Evolutionary conservation across 805 yeast species (phyloP).

Genomic region (Blastobotrys chiropterorum): DNA sequence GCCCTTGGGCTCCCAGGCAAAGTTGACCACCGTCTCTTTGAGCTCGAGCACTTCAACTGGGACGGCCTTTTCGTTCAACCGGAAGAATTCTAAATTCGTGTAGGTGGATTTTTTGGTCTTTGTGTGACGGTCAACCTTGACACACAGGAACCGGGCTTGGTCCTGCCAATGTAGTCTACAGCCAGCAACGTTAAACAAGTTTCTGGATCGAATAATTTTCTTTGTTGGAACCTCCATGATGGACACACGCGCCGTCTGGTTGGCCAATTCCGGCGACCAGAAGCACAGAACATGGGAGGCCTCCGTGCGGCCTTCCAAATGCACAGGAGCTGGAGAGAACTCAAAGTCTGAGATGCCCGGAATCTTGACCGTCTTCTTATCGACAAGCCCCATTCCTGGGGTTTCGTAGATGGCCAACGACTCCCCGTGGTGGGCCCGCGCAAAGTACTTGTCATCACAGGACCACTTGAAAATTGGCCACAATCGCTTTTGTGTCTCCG

Average conservation of each 20-base stretch:
- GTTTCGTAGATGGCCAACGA: constrained; percentile 88
- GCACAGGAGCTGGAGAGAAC: constrained; percentile 87
- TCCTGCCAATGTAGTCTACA: constrained; percentile 93
- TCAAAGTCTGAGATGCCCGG: constrained; percentile 86
- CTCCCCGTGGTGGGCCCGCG: constrained; percentile 61
- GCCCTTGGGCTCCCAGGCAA: constrained; percentile 94
- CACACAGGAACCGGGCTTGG: constrained; percentile 76
- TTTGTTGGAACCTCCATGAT: constrained; percentile 82
- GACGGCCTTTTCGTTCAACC: constrained; percentile 76
- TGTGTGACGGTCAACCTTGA: constrained; percentile 94
- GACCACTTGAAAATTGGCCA: constrained; percentile 99
- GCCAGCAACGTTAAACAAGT: constrained; percentile 89
- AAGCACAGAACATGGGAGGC: constrained; percentile 62
- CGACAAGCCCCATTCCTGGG: constrained; percentile 69
- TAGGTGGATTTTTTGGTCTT: constrained; percentile 88
- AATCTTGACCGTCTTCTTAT: constrained; percentile 76
- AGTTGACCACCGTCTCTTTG: constrained; percentile 78
- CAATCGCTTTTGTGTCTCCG: constrained; percentile 44
- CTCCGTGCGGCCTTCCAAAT: constrained; percentile 50
- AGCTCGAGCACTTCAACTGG: constrained; percentile 94
- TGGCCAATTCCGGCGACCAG: constrained; percentile 93
- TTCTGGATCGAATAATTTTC: constrained; percentile 79
- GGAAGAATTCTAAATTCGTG: constrained; percentile 88
- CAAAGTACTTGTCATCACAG: constrained; percentile 84
- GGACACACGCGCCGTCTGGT: constrained; percentile 93